A percentile compares a stretch with the other conserved stretches of the same genome.
These are phyloP conservation scores for Aspergillus bridgeri DNA, from an alignment of 495 filamentous ascomycete genomes.

Conservation along the genomic window DNA sequence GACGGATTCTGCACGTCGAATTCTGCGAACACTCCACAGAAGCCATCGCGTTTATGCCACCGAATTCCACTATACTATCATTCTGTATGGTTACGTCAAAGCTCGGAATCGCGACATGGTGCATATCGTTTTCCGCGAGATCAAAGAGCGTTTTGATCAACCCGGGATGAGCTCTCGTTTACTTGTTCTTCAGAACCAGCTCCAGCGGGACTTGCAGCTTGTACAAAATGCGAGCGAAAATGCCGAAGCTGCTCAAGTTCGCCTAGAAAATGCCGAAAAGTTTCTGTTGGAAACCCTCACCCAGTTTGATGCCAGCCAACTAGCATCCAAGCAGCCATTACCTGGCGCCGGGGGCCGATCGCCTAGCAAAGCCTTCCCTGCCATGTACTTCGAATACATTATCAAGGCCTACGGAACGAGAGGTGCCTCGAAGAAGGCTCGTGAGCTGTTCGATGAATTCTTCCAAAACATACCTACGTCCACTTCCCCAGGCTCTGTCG, in stretches of 20 bases:
- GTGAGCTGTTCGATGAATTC: constrained; percentile 56
- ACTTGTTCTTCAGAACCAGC: constrained; percentile 42
- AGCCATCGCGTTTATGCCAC: constrained; percentile 55
- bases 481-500: constrained; percentile 15
- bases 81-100: constrained; percentile 63
- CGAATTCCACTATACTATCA: constrained; percentile 69
- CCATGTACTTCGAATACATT: constrained; percentile 55
- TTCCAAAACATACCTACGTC: constrained; percentile 29
- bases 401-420: constrained; percentile 59
- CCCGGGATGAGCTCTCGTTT: constrained; percentile 44
- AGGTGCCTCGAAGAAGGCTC: constrained; percentile 50
- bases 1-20: constrained; percentile 60
- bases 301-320: constrained; percentile 24
- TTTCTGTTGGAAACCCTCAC: constrained; percentile 31
- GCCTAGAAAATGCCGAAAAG: constrained; percentile 35
- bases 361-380: constrained; percentile 34
- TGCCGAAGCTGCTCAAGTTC: constrained; percentile 11
- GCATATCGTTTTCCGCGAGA: constrained; percentile 49
- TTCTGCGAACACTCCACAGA: constrained; percentile 59
- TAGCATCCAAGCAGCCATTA: constrained; percentile 24
- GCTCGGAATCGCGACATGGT: constrained; percentile 49
- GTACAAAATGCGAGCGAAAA: constrained; percentile 2
- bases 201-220: constrained; percentile 30
- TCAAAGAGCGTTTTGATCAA: constrained; percentile 44
- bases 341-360: constrained; percentile 14